Evolutionary conservation across 2,329 filamentous ascomycete genomes (phyloP), one percentile per base, ranked within the genome.

Genomic region (Fusarium nurragi): DNA sequence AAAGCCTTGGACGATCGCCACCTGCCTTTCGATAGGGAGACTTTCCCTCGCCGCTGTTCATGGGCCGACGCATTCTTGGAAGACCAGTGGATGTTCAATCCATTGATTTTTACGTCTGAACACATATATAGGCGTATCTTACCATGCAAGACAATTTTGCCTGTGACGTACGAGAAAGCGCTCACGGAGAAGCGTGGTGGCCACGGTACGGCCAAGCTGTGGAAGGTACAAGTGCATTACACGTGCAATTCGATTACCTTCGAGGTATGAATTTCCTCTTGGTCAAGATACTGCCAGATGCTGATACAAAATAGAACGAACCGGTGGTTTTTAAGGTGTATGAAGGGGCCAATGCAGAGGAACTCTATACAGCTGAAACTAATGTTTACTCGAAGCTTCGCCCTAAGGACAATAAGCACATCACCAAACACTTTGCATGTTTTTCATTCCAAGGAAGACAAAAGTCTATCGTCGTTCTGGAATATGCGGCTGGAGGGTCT

Each of bases 321-420:
- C 43, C 47, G 0, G 48, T 65, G 3, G 64, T 65, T 0, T 67
- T 67, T 19, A 67, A 67, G 19, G 37, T 62, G 0, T 65, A 62
- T 16, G 25, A 46, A 7, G 43, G 50, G 0, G 4, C 28, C 1
- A n/a, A 12, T 0, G 34, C 37, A 2, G 14, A 38, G 6, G 16
- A 32, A 1, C 13, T 56, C 4, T 67, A 59, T 6, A 32, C 3
- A 7, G 48, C 50, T 0, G 61, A 67, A 25, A 38, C 38, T 0
- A 12, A 45, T 5, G 40, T 47, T 14, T 59, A 62, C 5, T 12
- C 19, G 4, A 22, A 6, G 22, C 7, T 14, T 16, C 39, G 5
- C 8, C 0, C 3, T 2, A 32, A 3, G 5, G 9, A 28, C 6
- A 11, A 9, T 0, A 22, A 54, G 2, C 26, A 45, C 4, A 49